Evolutionary conservation across 805 yeast species (phyloP).

Genomic region (Ogataea trehalophila): DNA sequence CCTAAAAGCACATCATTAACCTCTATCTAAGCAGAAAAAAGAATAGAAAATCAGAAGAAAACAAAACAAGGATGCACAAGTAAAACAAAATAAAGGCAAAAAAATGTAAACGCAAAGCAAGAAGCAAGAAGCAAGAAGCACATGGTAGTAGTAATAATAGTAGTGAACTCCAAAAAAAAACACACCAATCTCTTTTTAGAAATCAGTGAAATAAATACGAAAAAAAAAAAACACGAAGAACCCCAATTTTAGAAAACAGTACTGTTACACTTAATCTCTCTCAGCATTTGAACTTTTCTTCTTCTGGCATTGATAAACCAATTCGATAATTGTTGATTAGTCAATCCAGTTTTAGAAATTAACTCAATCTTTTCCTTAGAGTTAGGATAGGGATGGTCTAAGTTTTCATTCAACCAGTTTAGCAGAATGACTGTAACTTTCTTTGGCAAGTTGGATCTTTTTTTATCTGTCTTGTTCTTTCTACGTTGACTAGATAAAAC

Average conservation of each 20-base stretch:
- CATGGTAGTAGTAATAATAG: no score
- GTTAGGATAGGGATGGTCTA: slow-evolving; percentile 58
- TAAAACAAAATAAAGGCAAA: no score
- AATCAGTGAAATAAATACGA: no score
- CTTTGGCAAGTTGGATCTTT: slow-evolving; percentile 54
- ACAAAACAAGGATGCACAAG: no score
- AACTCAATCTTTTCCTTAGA: slow-evolving; percentile 51
- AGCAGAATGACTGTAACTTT: slow-evolving; percentile 49
- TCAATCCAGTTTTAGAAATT: slow-evolving; percentile 50
- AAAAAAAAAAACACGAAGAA: no score
- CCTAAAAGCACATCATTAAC: no score
- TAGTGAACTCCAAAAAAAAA: no score
- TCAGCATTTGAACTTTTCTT: slow-evolving; percentile 47
- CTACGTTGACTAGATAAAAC: not conserved
- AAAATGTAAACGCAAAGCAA: no score
- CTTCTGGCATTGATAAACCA: slow-evolving; percentile 64
- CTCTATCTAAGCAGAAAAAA: no score
- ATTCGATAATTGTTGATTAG: slow-evolving; percentile 53
- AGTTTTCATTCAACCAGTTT: slow-evolving; percentile 51
- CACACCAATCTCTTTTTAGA: no score
- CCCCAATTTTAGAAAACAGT: slow-evolving; percentile 1
- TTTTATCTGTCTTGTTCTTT: slow-evolving; percentile 14
- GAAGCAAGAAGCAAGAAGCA: no score
- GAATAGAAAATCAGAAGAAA: no score
- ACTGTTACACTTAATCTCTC: slow-evolving; percentile 32